Evolutionary conservation across 1,284 basidiomycete genomes (phyloP).

Genomic region (Tylopilus microsporus): DNA sequence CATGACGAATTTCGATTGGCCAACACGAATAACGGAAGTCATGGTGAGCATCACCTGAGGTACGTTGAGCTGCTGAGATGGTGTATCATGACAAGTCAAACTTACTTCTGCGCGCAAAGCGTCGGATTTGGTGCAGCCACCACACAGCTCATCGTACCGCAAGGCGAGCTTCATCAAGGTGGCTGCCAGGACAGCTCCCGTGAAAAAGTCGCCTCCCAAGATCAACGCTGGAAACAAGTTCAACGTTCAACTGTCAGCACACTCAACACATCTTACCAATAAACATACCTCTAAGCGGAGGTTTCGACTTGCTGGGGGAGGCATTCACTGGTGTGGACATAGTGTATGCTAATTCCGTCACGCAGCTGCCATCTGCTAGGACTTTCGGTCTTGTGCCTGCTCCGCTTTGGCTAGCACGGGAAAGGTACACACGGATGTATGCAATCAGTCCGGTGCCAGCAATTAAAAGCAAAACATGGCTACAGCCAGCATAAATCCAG

Average conservation of each 20-base stretch:
- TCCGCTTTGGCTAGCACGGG: slow-evolving; percentile 36
- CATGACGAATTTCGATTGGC: slow-evolving; percentile 92
- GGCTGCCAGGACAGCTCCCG: slow-evolving; percentile 83
- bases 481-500: no score
- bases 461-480: no score
- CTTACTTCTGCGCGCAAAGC: slow-evolving; percentile 79
- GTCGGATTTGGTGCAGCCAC: slow-evolving; percentile 61
- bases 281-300: slow-evolving; percentile 71
- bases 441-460: no score
- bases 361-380: slow-evolving; percentile 95
- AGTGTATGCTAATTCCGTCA: slow-evolving; percentile 91
- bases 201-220: slow-evolving; percentile 96
- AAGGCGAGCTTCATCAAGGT: slow-evolving; percentile 91
- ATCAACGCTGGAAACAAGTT: slow-evolving; percentile 59
- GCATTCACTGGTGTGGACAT: slow-evolving; percentile 62
- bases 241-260: background rate
- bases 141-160: slow-evolving; percentile 64
- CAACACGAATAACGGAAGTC: slow-evolving; percentile 94
- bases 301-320: slow-evolving; percentile 86
- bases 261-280: background rate
- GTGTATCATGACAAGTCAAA: background rate
- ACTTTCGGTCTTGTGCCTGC: slow-evolving; percentile 56
- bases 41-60: slow-evolving; percentile 92
- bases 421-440: no score
- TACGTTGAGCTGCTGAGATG: background rate